A percentile compares a stretch with the other conserved stretches of the same genome.
These are phyloP conservation scores for Pisolithus marmoratus DNA, from an alignment of 768 basidiomycete genomes.

Conservation along the genomic window DNA sequence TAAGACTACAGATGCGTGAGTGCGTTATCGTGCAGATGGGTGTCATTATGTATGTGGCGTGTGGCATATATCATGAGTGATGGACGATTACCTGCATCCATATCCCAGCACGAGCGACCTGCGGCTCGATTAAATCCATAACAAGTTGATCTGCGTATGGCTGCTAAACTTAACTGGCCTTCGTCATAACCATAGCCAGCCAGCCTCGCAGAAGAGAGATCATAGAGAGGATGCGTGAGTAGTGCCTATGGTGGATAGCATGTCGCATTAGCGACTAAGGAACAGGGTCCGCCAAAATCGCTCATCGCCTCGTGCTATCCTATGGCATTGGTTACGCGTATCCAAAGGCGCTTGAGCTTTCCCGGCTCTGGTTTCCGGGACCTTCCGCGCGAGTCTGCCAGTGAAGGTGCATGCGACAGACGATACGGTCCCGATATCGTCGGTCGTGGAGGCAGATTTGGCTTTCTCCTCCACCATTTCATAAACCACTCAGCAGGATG, in stretches of 20 bases:
- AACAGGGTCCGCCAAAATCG: neutral
- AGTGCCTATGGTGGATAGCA: neutral
- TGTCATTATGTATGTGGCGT: no score
- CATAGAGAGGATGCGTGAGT: no score
- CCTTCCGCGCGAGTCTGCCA: constrained; percentile 21
- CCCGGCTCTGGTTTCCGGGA: constrained; percentile 14
- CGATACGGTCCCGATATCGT: constrained; percentile 28
- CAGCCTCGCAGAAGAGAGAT: no score
- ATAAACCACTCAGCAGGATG: constrained; percentile 18
- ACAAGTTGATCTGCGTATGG: constrained; percentile 14
- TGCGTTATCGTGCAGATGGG: constrained; percentile 7
- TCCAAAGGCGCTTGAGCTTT: constrained; percentile 25
- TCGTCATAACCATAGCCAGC: no score
- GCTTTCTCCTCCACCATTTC: constrained; percentile 21
- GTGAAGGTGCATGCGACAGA: constrained; percentile 25
- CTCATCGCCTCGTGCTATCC: constrained; percentile 7
- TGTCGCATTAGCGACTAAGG: neutral
- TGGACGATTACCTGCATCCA: no score
- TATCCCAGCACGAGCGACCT: no score
- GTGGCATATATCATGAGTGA: no score
- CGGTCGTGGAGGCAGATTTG: constrained; percentile 18
- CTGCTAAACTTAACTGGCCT: constrained; percentile 8
- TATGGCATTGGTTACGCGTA: constrained; percentile 15
- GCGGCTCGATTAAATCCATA: neutral
- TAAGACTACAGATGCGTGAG: constrained; percentile 7